Evolutionary conservation across 129 eudicot species (phyloP).

Genomic region (Deinandra increscens): DNA sequence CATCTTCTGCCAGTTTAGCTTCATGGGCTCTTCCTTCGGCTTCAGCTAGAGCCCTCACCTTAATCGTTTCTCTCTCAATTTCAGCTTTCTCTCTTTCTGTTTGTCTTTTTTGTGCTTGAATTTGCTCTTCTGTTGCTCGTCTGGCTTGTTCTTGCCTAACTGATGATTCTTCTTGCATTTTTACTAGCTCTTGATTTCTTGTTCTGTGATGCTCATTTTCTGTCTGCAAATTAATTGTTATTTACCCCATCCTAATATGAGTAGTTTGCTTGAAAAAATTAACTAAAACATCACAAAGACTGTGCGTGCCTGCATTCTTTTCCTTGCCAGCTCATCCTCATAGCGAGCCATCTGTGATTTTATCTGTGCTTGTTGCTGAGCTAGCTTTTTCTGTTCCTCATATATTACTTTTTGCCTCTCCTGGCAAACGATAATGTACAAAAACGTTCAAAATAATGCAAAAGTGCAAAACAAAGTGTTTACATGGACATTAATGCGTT

Average conservation of each 20-base stretch:
- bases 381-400: constrained; percentile 87
- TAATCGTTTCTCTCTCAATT: constrained; percentile 90
- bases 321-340: constrained; percentile 86
- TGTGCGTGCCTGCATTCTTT: constrained; percentile 86
- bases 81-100: constrained; percentile 97
- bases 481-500: background rate
- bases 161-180: constrained; percentile 94
- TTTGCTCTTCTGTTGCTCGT: constrained; percentile 95
- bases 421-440: constrained; percentile 36
- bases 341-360: constrained; percentile 94
- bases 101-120: constrained; percentile 92
- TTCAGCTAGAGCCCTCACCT: constrained; percentile 91
- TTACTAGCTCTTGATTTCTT: constrained; percentile 95
- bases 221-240: constrained; percentile 45
- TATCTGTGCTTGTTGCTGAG: constrained; percentile 83
- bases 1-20: constrained; percentile 90
- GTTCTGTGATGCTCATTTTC: constrained; percentile 91
- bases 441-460: background rate
- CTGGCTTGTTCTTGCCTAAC: constrained; percentile 82
- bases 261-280: background rate
- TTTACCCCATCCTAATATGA: background rate
- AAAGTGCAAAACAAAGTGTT: background rate
- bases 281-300: background rate
- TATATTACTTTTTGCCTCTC: constrained; percentile 83
- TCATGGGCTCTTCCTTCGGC: constrained; percentile 98